phyloP scores from a whole-genome alignment of 371 early-diverging fungal genomes.

The Dentiscutata heterogama region DNA sequence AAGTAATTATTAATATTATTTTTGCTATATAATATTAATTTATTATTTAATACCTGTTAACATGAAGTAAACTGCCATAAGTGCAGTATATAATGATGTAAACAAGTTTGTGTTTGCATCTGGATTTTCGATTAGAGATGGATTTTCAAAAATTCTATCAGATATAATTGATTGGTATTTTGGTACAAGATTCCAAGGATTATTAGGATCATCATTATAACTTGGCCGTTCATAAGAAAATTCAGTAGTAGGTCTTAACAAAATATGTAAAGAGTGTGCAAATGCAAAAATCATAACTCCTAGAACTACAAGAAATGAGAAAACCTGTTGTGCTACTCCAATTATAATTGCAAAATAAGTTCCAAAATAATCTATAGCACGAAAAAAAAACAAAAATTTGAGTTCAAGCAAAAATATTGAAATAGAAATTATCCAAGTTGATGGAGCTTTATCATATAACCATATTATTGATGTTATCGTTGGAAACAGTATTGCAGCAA shows the following conservation, averaged over 20 bases:
- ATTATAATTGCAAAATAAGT: too few relatives aligned
- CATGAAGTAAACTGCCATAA: background rate
- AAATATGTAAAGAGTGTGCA: background rate
- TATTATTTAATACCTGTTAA: slow-evolving; percentile 14
- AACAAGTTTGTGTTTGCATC: background rate
- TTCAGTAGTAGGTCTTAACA: too few relatives aligned
- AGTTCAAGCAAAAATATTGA: background rate
- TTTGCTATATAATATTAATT: too few relatives aligned
- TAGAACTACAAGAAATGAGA: too few relatives aligned
- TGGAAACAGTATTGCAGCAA: too few relatives aligned
- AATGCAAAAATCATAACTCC: background rate
- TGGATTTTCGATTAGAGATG: background rate
- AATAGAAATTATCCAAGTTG: background rate
- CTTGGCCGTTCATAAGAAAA: background rate
- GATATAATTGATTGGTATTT: background rate
- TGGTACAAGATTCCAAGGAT: slow-evolving; percentile 19
- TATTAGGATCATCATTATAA: slow-evolving; percentile 15
- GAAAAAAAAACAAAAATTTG: background rate
- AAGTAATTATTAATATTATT: too few relatives aligned
- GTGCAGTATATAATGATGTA: background rate
- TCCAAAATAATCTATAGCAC: too few relatives aligned
- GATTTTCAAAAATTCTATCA: background rate
- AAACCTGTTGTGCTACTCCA: too few relatives aligned
- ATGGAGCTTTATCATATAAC: too few relatives aligned
- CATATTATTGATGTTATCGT: too few relatives aligned